Conservation (phyloP, 140 eudicot species). For the Oenanthe javanica region DNA sequence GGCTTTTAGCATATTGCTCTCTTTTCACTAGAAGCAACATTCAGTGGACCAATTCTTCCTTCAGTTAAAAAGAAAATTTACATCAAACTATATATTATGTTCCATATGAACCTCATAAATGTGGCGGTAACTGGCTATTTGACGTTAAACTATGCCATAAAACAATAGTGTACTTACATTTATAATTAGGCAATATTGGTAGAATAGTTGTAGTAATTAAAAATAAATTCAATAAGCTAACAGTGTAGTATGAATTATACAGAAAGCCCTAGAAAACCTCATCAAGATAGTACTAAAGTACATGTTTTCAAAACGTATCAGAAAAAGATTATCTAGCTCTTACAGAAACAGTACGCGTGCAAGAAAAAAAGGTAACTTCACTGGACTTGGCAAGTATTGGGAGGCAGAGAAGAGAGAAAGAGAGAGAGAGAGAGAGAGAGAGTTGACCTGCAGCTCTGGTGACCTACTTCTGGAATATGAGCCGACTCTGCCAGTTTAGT, state of each 20-base stretch:
- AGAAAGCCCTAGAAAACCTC: not conserved
- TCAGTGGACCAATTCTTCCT: not conserved
- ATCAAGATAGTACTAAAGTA: not conserved
- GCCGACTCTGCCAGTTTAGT: not conserved
- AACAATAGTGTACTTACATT: too few species aligned
- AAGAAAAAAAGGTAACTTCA: not conserved
- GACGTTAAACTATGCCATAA: too few species aligned
- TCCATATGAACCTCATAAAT: not conserved
- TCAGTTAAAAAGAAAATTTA: too few species aligned
- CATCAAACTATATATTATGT: too few species aligned
- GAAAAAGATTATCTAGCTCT: not conserved
- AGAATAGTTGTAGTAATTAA: too few species aligned
- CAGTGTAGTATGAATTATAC: not conserved
- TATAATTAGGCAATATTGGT: too few species aligned
- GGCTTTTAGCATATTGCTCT: not conserved
- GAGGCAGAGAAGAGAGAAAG: not conserved
- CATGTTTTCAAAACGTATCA: not conserved
- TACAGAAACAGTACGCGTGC: not conserved
- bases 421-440: not conserved
- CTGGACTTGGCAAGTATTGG: not conserved
- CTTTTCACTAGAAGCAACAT: too few species aligned
- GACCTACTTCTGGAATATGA: slow-evolving; percentile 57
- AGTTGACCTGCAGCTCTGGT: slow-evolving; percentile 68
- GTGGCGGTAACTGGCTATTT: not conserved
- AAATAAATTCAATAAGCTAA: not conserved